Evolutionary conservation across 345 rosid genomes (phyloP).

Genomic region (Erysimum cheiranthoides): DNA sequence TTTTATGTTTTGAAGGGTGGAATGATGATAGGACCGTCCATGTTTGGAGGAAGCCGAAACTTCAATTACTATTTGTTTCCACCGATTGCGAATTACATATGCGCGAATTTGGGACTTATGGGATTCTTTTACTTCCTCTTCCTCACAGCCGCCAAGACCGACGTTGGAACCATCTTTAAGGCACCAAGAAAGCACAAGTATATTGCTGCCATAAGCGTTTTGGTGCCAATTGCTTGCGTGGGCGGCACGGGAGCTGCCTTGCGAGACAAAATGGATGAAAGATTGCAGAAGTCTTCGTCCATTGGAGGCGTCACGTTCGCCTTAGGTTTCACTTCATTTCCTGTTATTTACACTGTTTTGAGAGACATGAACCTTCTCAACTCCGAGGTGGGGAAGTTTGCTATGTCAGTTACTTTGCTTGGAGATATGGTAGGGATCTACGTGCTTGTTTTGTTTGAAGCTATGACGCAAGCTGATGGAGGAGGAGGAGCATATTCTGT

Average conservation of each 20-base stretch:
- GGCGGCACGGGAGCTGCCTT: conserved; percentile 20
- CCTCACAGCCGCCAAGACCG: conserved; percentile 62
- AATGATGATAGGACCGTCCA: conserved; percentile 76
- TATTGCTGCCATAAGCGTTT: conserved; percentile 45
- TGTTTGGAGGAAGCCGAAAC: conserved; percentile 55
- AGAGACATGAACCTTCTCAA: conserved; percentile 65
- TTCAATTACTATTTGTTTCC: conserved; percentile 52
- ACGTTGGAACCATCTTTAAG: conserved; percentile 47
- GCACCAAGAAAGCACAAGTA: conserved; percentile 53
- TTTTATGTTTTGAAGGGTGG: conserved; percentile 62
- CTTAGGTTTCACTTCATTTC: conserved; percentile 53
- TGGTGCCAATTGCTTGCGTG: conserved; percentile 39
- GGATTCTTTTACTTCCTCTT: conserved; percentile 69
- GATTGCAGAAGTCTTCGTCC: conserved; percentile 34
- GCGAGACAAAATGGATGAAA: conserved; percentile 44
- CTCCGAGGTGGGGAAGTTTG: conserved; percentile 69
- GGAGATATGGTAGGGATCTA: conserved; percentile 49
- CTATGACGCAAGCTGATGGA: conserved; percentile 48
- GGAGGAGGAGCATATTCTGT: conserved; percentile 26
- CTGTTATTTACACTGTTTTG: conserved; percentile 54
- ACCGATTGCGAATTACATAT: conserved; percentile 48
- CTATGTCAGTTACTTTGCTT: conserved; percentile 54
- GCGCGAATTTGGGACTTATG: conserved; percentile 57
- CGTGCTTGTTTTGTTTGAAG: conserved; percentile 46
- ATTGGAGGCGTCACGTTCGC: conserved; percentile 47